Base-by-base conservation (phyloP, 1,139 yeast species). In the Candida frijolesensis region DNA sequence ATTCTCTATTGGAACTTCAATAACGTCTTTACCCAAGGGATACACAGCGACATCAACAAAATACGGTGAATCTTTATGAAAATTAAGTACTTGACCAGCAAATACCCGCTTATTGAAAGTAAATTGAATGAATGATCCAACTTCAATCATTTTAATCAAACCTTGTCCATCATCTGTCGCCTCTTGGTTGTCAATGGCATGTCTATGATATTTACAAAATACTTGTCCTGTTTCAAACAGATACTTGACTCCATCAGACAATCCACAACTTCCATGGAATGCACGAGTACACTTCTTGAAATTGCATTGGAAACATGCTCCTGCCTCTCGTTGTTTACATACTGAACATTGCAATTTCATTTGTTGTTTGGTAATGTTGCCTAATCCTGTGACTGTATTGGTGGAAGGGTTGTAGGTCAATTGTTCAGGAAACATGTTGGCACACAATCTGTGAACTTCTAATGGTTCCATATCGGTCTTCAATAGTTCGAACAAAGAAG, bases 221-320 rank as follows among this genome's bases (percentile, higher is more conserved):
- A 39, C 57, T 55, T 12, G 63, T 3, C 53, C 55, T 4, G 56
- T 51, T 2, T 57, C 56, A 9, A 60, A 56, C 48, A 63, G 58
- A 47, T 66, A 64, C 3, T 57, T 45, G 8, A 80, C 79, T 1
- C 87, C 88, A 14, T 79, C 82, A 1, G 72, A 64, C 3, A 82
- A 54, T 0, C 84, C 83, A 64, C 89, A 84, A 0, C 84, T 77
- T 0, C 80, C 83, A 62, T 84, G 89, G 58, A 70, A 84, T 0
- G 86, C 65, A 42, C 86, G 66, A 1, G 76, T 66, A 61, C 89
- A 84, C 46, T 69, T 74, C 0, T 77, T 70, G 41, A 68, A 61
- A 1, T 76, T 66, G 57, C 89, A 84, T 58, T 83, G 87, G 62
- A 84, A 75, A 56, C 87, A 82, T 0, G 82, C 82, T 2, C 88